Percentiles rank a stretch among this genome's conserved stretches.
Conservation (phyloP, 2,329 filamentous ascomycete species). For the Hymenoscyphus salicellus region DNA sequence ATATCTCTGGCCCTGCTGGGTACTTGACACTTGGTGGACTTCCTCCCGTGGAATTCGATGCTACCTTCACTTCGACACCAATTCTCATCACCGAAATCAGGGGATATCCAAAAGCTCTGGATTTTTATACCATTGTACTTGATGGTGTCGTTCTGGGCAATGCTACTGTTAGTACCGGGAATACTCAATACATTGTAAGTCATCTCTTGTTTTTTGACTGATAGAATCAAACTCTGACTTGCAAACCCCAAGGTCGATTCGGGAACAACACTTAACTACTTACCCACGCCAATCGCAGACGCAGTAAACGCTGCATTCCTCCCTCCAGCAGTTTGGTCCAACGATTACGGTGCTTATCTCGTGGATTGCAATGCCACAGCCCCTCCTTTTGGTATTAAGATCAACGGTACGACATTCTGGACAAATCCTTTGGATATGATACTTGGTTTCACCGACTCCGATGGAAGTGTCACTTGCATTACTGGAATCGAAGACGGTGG, state of each 20-base stretch:
- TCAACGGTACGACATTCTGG: constrained; percentile 38
- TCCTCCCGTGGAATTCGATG: constrained; percentile 40
- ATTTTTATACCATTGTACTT: constrained; percentile 29
- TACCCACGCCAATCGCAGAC: constrained; percentile 39
- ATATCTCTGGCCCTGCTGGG: constrained; percentile 37
- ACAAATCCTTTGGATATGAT: constrained; percentile 36
- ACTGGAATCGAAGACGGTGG: background rate
- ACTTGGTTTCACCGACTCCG: constrained; percentile 9
- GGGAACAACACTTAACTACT: constrained; percentile 42
- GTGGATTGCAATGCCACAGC: constrained; percentile 43
- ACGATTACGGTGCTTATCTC: constrained; percentile 35
- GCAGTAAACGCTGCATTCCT: constrained; percentile 42
- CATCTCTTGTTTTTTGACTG: background rate
- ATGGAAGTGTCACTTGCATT: constrained; percentile 7
- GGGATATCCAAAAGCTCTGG: constrained; percentile 12
- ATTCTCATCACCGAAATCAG: constrained; percentile 15
- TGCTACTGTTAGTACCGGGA: background rate
- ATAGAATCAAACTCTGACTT: background rate
- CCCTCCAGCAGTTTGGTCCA: constrained; percentile 40
- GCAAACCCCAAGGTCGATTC: constrained; percentile 37
- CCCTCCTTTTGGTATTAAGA: constrained; percentile 42
- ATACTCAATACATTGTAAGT: constrained; percentile 30
- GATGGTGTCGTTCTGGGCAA: constrained; percentile 14
- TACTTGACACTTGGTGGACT: constrained; percentile 49
- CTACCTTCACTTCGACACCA: constrained; percentile 23